A percentile compares a stretch with the other conserved stretches of the same genome.
phyloP scores from a whole-genome alignment of 768 basidiomycete genomes.

The Suillus cothurnatus region DNA sequence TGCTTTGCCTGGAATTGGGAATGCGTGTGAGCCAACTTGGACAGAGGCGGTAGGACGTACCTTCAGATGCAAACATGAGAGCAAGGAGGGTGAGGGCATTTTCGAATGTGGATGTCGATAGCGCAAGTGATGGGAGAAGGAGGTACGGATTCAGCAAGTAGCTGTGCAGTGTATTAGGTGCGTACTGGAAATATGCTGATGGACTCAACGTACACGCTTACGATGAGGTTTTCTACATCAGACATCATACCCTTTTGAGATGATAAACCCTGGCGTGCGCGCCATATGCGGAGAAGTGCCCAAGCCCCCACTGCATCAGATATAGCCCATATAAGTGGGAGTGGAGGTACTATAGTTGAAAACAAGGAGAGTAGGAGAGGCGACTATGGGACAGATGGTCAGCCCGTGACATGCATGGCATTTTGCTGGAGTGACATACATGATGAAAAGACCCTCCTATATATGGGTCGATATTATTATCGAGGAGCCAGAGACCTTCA shows the following conservation, averaged over 20 bases:
- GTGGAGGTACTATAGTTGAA: slow-evolving; percentile 63
- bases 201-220: slow-evolving; percentile 2
- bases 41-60: slow-evolving; percentile 37
- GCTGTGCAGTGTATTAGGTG: slow-evolving; percentile 41
- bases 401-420: slow-evolving; percentile 1
- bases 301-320: slow-evolving; percentile 70
- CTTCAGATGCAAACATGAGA: slow-evolving; percentile 70
- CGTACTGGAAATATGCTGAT: not conserved
- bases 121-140: slow-evolving; percentile 74
- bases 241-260: slow-evolving; percentile 23
- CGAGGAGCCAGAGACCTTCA: slow-evolving; percentile 85
- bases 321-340: slow-evolving; percentile 69
- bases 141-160: slow-evolving; percentile 92
- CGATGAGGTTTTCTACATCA: slow-evolving; percentile 5
- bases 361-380: slow-evolving; percentile 79
- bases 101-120: slow-evolving; percentile 83
- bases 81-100: slow-evolving; percentile 69
- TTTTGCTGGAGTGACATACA: slow-evolving; percentile 46
- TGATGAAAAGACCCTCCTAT: slow-evolving; percentile 85
- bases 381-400: slow-evolving; percentile 51
- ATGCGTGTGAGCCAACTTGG: not conserved
- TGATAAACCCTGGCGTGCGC: slow-evolving; percentile 63
- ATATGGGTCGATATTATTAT: slow-evolving; percentile 83
- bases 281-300: slow-evolving; percentile 70
- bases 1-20: slow-evolving; percentile 48